Evolutionary conservation across 306 rosid species (phyloP), one percentile per base, ranked within the genome.

Genomic region (Argentina anserina): DNA sequence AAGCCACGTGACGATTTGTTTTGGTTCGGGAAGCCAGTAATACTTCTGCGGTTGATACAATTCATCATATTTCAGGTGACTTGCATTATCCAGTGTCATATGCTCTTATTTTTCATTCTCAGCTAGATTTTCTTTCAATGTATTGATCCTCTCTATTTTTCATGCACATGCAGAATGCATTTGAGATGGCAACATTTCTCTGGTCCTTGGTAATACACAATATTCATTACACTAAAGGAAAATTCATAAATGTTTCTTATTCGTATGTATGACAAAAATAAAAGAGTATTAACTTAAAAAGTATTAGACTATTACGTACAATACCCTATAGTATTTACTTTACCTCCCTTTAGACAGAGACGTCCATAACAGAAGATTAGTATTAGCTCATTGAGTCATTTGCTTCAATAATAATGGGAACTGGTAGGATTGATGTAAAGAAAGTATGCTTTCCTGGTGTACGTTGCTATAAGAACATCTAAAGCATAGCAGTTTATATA

Each of bases 51-150:
- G 82, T 73, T 94, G 76, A 94, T 91, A 86, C 98, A 94, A 55
- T 94, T 94, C 85, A 92, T 94, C 80, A 86, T 89, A 81, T 94
- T 94, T 91, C 97, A 94, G 96, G 97, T 91, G 61, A 75, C 55
- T 20, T 68, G 60, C 47, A 41, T 25, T 61, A 42, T 63, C 69
- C 39, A 43, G 56, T 47, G 53, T 76, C 25, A 4, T 36, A 21
- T 49, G 0, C 37, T 59, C 64, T 59, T 14, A 14, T 13, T 60
- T 50, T 40, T 37, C 17, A 72, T 36, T 65, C 28, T 11, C 13
- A 15, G 58, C 42, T 81, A 6, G 20, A 61, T 45, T 17, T 42
- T 33, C 9, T 67, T 67, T 45, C n/a, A n/a, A n/a, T n/a, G n/a
- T 40, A 26, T 63, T 66, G 28, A 74, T 77, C 49, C 83, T 83